phyloP scores from a whole-genome alignment of 805 yeast genomes.

The Brettanomyces bruxellensis region DNA sequence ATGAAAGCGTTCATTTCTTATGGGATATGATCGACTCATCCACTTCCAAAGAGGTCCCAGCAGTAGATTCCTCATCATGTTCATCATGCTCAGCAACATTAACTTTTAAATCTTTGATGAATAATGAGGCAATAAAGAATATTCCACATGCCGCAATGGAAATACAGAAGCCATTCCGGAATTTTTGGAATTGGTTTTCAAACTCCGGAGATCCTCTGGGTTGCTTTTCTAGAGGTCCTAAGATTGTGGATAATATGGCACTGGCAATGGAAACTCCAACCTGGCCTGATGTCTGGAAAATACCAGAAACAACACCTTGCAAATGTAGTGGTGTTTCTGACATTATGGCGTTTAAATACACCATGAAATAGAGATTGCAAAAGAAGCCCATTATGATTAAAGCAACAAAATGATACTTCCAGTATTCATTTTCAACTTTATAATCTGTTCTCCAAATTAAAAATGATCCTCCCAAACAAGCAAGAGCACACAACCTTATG shows the following conservation, averaged over 20 bases:
- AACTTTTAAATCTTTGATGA: background rate
- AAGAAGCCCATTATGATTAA: constrained; percentile 12
- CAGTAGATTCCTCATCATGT: background rate
- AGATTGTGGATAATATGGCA: constrained; percentile 10
- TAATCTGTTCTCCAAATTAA: constrained; percentile 14
- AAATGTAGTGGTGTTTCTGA: constrained; percentile 14
- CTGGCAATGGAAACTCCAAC: constrained; percentile 9
- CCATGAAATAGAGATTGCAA: constrained; percentile 25
- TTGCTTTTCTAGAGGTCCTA: constrained; percentile 4
- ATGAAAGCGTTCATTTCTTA: background rate
- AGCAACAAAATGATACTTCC: constrained; percentile 19
- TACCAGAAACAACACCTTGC: constrained; percentile 13
- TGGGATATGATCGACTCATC: background rate
- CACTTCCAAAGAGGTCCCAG: background rate
- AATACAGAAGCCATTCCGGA: constrained; percentile 2
- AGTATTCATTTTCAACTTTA: constrained; percentile 10
- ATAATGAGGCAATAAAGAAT: background rate
- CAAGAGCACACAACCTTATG: constrained; percentile 6
- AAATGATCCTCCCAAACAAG: constrained; percentile 9
- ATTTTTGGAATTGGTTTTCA: constrained; percentile 2
- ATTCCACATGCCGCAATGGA: background rate
- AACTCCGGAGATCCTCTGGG: constrained; percentile 1
- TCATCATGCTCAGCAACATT: background rate
- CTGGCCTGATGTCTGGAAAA: constrained; percentile 10
- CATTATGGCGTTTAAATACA: constrained; percentile 24